These are phyloP conservation scores for Hsuehochloa calcarea DNA, from an alignment of 176 grass and related monocot genomes.

Conservation along the genomic window DNA sequence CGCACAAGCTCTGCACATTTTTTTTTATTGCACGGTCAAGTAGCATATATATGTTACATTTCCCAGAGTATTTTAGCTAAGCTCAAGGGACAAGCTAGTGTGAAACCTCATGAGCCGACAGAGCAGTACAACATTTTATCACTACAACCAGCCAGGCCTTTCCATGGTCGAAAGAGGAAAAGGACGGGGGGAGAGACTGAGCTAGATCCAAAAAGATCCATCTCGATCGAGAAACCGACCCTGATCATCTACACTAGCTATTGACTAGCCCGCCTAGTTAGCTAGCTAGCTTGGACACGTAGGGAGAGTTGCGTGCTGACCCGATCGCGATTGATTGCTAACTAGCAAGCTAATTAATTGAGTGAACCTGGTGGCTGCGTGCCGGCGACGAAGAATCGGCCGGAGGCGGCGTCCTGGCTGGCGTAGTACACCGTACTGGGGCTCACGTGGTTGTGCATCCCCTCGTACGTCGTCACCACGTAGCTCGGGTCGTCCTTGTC, in stretches of 20 bases:
- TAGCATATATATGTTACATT: constrained; percentile 28
- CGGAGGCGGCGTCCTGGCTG: constrained; percentile 76
- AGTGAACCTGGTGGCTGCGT: constrained; percentile 50
- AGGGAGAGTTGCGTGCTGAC: not conserved
- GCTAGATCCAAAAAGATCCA: constrained; percentile 8
- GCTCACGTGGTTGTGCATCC: constrained; percentile 82
- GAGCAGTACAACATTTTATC: not conserved
- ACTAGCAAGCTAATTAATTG: not conserved
- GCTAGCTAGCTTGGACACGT: not conserved
- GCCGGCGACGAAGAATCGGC: constrained; percentile 85
- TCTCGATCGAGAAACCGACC: constrained; percentile 17
- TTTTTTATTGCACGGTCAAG: constrained; percentile 37
- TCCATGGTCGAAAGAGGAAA: constrained; percentile 12
- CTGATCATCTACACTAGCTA: constrained; percentile 18
- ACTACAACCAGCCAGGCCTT: not conserved
- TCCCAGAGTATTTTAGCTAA: not conserved
- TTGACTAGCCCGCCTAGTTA: not conserved
- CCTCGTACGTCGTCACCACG: constrained; percentile 95
- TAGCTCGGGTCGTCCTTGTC: constrained; percentile 81
- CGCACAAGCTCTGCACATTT: constrained; percentile 28
- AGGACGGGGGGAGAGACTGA: not conserved
- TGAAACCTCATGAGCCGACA: not conserved
- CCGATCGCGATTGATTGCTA: not conserved
- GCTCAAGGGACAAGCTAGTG: not conserved
- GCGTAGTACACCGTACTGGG: constrained; percentile 88